Evolutionary conservation across 768 basidiomycete species (phyloP), one percentile per base, ranked within the genome.

Genomic region (Leccinum disarticulatum): DNA sequence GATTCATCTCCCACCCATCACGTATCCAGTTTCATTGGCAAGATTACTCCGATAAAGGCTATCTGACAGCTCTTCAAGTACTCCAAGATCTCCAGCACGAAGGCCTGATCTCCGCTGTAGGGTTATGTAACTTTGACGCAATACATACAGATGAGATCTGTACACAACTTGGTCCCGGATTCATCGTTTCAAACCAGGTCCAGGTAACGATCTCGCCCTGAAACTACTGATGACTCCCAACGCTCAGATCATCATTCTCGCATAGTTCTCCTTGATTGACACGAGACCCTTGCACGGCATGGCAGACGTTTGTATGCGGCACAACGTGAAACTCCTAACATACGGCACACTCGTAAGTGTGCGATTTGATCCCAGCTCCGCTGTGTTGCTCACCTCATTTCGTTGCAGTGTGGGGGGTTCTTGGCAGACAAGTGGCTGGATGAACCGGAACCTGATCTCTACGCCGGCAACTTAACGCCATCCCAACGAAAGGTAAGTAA

Each of bases 81-180:
- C 77, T 93, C 6, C 77, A 79, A 17, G 81, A 86, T 60, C 72
- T 93, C n/a, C 83, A 82, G 65, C 64, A 73, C 2, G 81, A 85
- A 56, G 85, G 85, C 4, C 69, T 81, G 61, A 87, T 92, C 62
- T 74, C 79, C 19, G 80, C 84, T 15, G 80, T 93, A 27, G 91
- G 91, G 3, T 77, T 93, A 47, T 89, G 88, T 73, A 93, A 93
- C 70, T 93, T 93, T 64, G 91, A 93, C 73, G 74, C 90, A 1
- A 79, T 81, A 49, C 80, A 82, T 52, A 89, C 85, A 41, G 87
- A 91, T 68, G 90, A 93, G 71, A 90, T 93, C 55, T 93, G 92
- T 73, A 83, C 86, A 15, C 80, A 83, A 51, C 74, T 91, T 25
- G 90, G 88, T 5, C 83, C 84, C 1, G 88, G 86, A 3, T 80